Evolutionary conservation across 2,329 filamentous ascomycete genomes (phyloP), one percentile per base, ranked within the genome.

Genomic region (Colletotrichum euphorbiae): DNA sequence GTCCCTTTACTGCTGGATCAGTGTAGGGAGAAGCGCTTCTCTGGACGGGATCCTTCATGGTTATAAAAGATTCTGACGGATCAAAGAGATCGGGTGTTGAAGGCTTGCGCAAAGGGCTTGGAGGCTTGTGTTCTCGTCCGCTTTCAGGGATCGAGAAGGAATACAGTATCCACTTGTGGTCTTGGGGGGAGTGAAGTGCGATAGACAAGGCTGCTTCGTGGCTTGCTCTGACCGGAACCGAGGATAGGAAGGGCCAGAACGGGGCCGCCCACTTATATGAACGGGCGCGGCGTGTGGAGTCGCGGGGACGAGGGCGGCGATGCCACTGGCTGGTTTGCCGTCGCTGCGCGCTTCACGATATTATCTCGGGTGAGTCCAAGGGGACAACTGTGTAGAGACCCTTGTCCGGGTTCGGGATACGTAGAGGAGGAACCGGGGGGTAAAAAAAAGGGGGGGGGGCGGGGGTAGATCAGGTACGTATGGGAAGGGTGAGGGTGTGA

Each of bases 41-140:
- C 71, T 72, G 70, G 74, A 81, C 71, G 79, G 80, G 80, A 73
- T 80, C 78, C 75, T 75, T 78, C 76, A 80, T 80, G 77, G 76
- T 79, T 81, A 80, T 80, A 61, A 68, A 58, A 63, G 66, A 60
- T 64, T 67, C 67, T 50, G 56, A 60, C 24, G 43, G 50, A n/a
- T 40, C 17, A 57, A 46, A 36, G 43, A 51, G 63, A 62, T 69
- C 62, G 56, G 63, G 63, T 62, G 63, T 57, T 57, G 24, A 69
- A 62, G 66, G 66, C 62, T 66, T 68, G 66, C 61, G 66, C 61
- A 45, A 59, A 68, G 54, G 54, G 61, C 54, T 68, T 65, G 61
- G 46, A 55, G 61, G 65, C 66, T 65, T 65, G 48, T 68, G 61
- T 68, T 68, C 54, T 68, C 66, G 46, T 68, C 66, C 66, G 66